These are phyloP conservation scores for Neopestalotiopsis clavispora DNA, from an alignment of 2,329 filamentous ascomycete species.

Conservation along the genomic window DNA sequence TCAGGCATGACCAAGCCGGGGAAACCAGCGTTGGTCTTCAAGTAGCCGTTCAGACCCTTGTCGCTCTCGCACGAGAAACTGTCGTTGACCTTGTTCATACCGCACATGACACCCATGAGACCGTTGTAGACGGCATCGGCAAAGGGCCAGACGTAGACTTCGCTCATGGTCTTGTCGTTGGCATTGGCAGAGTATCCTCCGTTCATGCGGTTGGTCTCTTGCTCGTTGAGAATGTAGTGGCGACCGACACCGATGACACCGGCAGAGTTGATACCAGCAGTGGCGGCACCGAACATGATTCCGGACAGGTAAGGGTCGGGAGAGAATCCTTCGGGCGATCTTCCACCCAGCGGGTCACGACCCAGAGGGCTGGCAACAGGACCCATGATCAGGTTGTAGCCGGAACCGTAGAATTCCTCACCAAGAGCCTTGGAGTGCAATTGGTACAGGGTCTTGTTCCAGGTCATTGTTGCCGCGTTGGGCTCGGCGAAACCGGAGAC, in stretches of 20 bases:
- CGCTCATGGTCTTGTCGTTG: constrained; percentile 31
- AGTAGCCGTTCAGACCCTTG: constrained; percentile 26
- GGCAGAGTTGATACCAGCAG: constrained; percentile 13
- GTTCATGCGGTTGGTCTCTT: constrained; percentile 22
- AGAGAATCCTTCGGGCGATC: constrained; percentile 6
- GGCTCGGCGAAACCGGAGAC: constrained; percentile 26
- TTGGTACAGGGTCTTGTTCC: constrained; percentile 23
- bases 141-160: constrained; percentile 31
- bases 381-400: constrained; percentile 23
- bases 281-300: constrained; percentile 12
- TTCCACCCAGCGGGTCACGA: constrained; percentile 7
- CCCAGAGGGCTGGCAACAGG: constrained; percentile 21
- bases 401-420: constrained; percentile 22
- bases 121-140: constrained; percentile 27
- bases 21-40: constrained; percentile 35
- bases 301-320: constrained; percentile 17
- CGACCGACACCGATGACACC: constrained; percentile 14
- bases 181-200: constrained; percentile 22
- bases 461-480: constrained; percentile 26
- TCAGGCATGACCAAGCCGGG: constrained; percentile 21
- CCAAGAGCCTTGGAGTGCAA: constrained; percentile 24
- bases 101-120: constrained; percentile 30
- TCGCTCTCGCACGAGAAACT: constrained; percentile 31
- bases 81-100: constrained; percentile 31
- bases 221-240: constrained; percentile 23